These are phyloP conservation scores for Podochytrium sp. DNA, from an alignment of 192 early-diverging fungal species.

Conservation along the genomic window DNA sequence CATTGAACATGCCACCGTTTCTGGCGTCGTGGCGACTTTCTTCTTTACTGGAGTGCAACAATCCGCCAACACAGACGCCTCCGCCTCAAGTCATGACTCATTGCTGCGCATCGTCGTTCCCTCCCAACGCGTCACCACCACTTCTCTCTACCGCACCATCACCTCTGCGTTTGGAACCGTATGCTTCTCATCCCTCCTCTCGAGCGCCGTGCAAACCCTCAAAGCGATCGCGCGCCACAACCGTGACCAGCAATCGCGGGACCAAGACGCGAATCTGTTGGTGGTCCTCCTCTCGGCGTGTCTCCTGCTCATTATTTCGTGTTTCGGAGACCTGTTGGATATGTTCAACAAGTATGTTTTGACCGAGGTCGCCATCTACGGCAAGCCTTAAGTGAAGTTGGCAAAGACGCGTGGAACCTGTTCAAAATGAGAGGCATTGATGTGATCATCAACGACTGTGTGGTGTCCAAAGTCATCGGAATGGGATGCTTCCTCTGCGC, in stretches of 20 bases:
- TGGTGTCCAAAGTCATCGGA: conserved; percentile 83
- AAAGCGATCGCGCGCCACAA: conserved; percentile 66
- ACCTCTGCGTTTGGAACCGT: conserved; percentile 82
- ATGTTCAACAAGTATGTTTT: conserved; percentile 82
- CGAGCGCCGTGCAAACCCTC: conserved; percentile 64
- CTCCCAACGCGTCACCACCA: conserved; percentile 55
- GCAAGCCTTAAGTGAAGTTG: conserved; percentile 53
- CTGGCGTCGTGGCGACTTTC: conserved; percentile 77
- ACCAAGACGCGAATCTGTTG: conserved; percentile 43
- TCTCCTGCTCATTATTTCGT: conserved; percentile 72
- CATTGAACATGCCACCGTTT: conserved; percentile 72
- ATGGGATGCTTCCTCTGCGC: conserved; percentile 74
- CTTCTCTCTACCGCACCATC: conserved; percentile 69
- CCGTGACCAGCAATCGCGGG: not conserved
- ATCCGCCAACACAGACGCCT: not conserved
- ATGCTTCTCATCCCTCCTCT: conserved; percentile 74
- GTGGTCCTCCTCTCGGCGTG: conserved; percentile 68
- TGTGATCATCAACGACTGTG: conserved; percentile 78
- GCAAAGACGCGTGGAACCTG: conserved; percentile 82
- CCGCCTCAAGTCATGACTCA: too few relatives aligned
- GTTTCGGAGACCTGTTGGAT: conserved; percentile 78
- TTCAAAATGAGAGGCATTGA: conserved; percentile 65
- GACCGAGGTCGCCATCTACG: conserved; percentile 72
- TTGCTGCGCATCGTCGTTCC: conserved; percentile 57
- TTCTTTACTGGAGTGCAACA: conserved; percentile 70